Evolutionary conservation across 1,284 basidiomycete genomes (phyloP), one percentile per base, ranked within the genome.

Genomic region (Ceraceosorus guamensis): DNA sequence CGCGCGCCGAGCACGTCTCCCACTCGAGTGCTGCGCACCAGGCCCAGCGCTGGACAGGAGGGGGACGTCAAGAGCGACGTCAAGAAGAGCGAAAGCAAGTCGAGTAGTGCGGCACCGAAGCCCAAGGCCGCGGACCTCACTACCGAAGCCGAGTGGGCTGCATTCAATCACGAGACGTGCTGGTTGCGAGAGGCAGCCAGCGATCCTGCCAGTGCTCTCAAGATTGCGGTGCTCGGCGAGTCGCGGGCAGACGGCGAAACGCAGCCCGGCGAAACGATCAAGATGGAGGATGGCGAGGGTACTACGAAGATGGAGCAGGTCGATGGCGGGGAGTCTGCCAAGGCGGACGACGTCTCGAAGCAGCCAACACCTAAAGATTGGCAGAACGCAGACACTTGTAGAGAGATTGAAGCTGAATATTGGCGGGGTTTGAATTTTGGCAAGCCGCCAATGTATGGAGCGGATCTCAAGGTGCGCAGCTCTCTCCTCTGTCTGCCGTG

Each of bases 381-480:
- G 72, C 64, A 63, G 5, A 58, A 59, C 8, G 55, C 55, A 13
- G 58, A 41, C 24, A 52, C 88, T 54, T 96, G 92, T 76, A 82
- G 84, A 60, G 85, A 87, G 61, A 82, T 98, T 32, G 93, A 97
- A 78, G 81, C 89, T 48, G 83, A 87, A 60, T 97, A 87, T 77
- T 99, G 95, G 93, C 83, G 91, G 56, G 88, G 87, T 63, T 86
- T 88, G 76, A 87, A 88, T 11, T 79, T 95, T 24, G 89, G 90
- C 6, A 88, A 86, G 66, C 82, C 91, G 83, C 91, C 52, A 87
- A 91, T 79, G 92, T 99, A 99, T 77, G 93, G 93, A 35, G 93
- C 95, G 5, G 93, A 98, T 77, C 87, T 90, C 83, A 87, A 80
- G 32, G 48, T 50, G 48, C 35, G 48, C 32, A 18, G 2, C 2